Evolutionary conservation across 2,329 filamentous ascomycete species (phyloP).

Genomic region (Paraphoma chrysanthemicola): DNA sequence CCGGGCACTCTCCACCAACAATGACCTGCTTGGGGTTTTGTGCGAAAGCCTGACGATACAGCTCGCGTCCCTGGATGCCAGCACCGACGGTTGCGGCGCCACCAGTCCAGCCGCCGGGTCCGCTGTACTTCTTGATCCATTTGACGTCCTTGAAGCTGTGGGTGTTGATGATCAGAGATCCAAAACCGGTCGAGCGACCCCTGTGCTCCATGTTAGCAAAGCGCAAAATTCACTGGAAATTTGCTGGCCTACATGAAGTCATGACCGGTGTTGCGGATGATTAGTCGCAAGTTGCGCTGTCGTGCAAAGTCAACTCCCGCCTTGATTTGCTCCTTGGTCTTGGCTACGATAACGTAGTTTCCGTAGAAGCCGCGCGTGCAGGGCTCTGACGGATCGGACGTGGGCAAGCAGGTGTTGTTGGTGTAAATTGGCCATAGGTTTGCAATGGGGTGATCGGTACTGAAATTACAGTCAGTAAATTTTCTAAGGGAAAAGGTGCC

Average conservation of each 20-base stretch:
- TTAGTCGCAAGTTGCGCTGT: slow-evolving; percentile 37
- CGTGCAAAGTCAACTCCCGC: slow-evolving; percentile 44
- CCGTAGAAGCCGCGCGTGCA: slow-evolving; percentile 45
- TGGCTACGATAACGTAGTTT: slow-evolving; percentile 43
- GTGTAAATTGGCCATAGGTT: slow-evolving; percentile 43
- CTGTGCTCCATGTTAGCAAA: slow-evolving; percentile 8
- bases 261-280: slow-evolving; percentile 46
- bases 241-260: slow-evolving; percentile 35
- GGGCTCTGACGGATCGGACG: slow-evolving; percentile 26
- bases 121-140: slow-evolving; percentile 38
- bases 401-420: slow-evolving; percentile 43
- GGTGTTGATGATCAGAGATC: slow-evolving; percentile 45
- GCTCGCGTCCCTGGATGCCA: slow-evolving; percentile 44
- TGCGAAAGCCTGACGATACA: slow-evolving; percentile 38
- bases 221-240: background rate
- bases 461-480: slow-evolving; percentile 10
- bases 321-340: slow-evolving; percentile 40
- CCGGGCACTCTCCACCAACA: slow-evolving; percentile 47
- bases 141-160: slow-evolving; percentile 45
- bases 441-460: slow-evolving; percentile 41
- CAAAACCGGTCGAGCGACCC: slow-evolving; percentile 44
- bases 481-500: background rate
- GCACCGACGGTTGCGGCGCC: slow-evolving; percentile 40
- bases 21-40: slow-evolving; percentile 41
- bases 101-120: slow-evolving; percentile 42